Base-by-base conservation (phyloP, 139 green algal species). In the Tetradesmus obliquus region DNA sequence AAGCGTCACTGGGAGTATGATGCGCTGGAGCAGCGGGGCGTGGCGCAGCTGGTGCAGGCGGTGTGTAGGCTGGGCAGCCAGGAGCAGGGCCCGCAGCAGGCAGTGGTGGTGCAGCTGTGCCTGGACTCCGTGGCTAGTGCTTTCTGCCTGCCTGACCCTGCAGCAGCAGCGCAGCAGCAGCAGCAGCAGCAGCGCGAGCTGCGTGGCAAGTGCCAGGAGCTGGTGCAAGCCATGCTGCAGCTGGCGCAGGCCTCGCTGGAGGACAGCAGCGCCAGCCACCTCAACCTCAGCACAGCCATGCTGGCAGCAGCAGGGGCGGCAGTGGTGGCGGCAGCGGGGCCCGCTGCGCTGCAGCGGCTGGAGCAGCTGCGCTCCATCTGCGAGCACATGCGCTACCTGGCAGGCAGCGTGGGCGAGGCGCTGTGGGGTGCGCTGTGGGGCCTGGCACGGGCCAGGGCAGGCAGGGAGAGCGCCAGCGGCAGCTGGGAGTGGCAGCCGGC, bases 71-170 rank as follows among this genome's bases (percentile, higher is more conserved):
- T 76, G 2, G 66, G 66, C 66, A 76, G 66, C 15, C 17, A 24
- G 1, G 2, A 17, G 17, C 66, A 76, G 15, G 66, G 17, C 66
- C 66, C 66, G 3, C 66, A 76, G 66, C 17, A 76, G 66, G 66
- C 66, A 76, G 66, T 76, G 66, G 66, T 76, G 66, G 66, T 76
- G 66, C 66, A 76, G 66, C 66, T 76, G 66, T 76, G 66, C 66
- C 66, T 76, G 15, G 66, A 76, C 2, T 76, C 66, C n/a, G 66
- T 76, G 66, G 66, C 3, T 4, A 19, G 17, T 5, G 66, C 66
- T 6, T 76, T 76, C 15, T 76, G 66, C 66, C 17, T 76, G 66
- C 66, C n/a, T 3, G 66, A 76, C 66, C n/a, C 66, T 24, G 15
- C 66, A 24, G 17, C 66, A 76, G 66, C 8, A 3, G 17, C 5